Conservation (phyloP, 192 early-diverging fungal species). For the Rhizophagus prolifer region DNA sequence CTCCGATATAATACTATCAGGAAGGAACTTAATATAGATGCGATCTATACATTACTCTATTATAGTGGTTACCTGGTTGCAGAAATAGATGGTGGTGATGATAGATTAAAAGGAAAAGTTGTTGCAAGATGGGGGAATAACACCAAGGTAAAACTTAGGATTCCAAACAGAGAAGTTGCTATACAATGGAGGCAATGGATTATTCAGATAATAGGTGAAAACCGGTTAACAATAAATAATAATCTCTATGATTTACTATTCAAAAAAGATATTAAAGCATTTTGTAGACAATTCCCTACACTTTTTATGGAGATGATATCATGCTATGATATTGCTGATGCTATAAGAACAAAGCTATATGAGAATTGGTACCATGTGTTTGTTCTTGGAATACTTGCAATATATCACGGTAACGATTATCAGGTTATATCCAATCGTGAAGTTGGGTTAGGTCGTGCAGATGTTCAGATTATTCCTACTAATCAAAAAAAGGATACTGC, state of each 20-base stretch:
- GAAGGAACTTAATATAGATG: conserved; percentile 4
- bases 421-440: conserved; percentile 13
- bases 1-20: not conserved
- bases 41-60: not conserved
- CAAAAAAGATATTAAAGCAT: not conserved
- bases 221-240: not conserved
- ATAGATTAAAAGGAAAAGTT: not conserved
- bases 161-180: conserved; percentile 22
- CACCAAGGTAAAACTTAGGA: not conserved
- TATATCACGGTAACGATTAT: not conserved
- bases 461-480: not conserved
- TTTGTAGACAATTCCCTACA: not conserved
- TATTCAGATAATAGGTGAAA: not conserved
- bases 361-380: too few species aligned
- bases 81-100: not conserved
- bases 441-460: conserved; percentile 5
- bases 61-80: conserved; percentile 9
- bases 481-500: not conserved
- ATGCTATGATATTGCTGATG: not conserved
- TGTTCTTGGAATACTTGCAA: too few species aligned
- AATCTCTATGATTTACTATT: too few species aligned
- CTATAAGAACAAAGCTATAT: too few species aligned
- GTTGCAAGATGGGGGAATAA: not conserved
- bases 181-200: conserved; percentile 15
- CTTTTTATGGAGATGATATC: not conserved